Percentiles rank a stretch among this genome's conserved stretches.
These are phyloP conservation scores for Penstemon davidsonii DNA, from an alignment of 257 asterid species.

Conservation along the genomic window DNA sequence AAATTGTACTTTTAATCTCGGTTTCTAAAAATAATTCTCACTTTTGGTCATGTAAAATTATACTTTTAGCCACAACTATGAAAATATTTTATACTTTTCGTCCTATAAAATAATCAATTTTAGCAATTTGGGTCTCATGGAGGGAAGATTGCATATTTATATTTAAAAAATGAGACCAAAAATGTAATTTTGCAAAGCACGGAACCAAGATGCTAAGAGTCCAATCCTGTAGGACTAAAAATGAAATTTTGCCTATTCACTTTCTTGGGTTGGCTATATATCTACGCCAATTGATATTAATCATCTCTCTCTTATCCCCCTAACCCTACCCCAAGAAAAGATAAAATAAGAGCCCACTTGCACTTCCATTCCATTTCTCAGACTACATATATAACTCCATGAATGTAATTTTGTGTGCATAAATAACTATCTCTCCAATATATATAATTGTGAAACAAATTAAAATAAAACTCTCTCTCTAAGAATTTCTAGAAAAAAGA, in stretches of 20 bases:
- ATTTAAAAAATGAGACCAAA: too few relatives aligned
- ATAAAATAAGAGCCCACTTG: conserved; percentile 12
- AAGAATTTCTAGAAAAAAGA: background rate
- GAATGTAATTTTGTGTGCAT: conserved; percentile 3
- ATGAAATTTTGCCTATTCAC: background rate
- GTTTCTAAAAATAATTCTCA: too few relatives aligned
- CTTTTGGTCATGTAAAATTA: too few relatives aligned
- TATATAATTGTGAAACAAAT: background rate
- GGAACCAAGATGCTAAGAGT: too few relatives aligned
- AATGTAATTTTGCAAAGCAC: too few relatives aligned
- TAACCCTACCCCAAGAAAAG: conserved; percentile 8
- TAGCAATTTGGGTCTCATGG: too few relatives aligned
- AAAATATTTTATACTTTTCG: too few relatives aligned
- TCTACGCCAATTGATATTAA: conserved; percentile 9
- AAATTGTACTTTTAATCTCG: too few relatives aligned
- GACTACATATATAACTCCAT: conserved; percentile 23
- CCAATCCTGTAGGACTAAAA: too few relatives aligned
- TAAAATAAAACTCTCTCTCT: background rate
- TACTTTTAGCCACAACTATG: too few relatives aligned
- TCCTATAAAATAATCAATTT: too few relatives aligned
- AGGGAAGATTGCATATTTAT: too few relatives aligned
- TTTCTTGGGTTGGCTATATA: background rate
- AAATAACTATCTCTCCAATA: background rate
- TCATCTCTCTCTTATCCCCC: conserved; percentile 20
- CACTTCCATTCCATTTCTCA: conserved; percentile 1